phyloP scores from a whole-genome alignment of 148 eudicot species.

The Pouteria glomerata region DNA sequence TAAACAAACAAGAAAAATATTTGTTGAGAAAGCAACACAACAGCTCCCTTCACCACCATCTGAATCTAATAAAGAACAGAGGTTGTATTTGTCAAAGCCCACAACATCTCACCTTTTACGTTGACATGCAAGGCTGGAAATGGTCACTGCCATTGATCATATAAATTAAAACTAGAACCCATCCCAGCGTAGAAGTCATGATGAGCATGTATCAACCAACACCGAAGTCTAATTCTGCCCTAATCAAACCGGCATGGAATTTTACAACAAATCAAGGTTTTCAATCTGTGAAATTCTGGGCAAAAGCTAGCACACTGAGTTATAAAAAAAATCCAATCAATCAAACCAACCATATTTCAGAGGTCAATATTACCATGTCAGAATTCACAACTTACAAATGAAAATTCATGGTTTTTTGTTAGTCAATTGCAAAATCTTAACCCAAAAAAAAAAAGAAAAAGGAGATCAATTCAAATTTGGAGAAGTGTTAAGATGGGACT shows the following conservation, averaged over 20 bases:
- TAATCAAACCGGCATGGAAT: too few relatives aligned
- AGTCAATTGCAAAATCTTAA: background rate
- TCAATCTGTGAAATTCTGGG: background rate
- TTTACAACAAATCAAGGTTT: background rate
- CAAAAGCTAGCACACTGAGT: background rate
- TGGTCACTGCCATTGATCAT: background rate
- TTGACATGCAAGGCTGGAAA: too few relatives aligned
- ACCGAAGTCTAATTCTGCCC: background rate
- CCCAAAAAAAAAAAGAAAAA: too few relatives aligned
- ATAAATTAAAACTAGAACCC: too few relatives aligned
- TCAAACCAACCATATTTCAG: background rate
- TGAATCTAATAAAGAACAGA: background rate
- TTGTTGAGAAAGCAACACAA: too few relatives aligned
- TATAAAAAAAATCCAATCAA: background rate
- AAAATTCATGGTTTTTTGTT: background rate
- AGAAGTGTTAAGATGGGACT: too few relatives aligned
- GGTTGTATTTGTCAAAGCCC: background rate
- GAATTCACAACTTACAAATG: background rate
- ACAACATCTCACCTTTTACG: too few relatives aligned
- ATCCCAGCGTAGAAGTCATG: background rate
- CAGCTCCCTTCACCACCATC: background rate
- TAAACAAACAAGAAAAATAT: background rate
- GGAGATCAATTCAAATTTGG: too few relatives aligned
- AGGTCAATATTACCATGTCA: background rate
- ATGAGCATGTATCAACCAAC: background rate